phyloP scores from a whole-genome alignment of 1,139 yeast species.

The Kodamaea plutei region DNA sequence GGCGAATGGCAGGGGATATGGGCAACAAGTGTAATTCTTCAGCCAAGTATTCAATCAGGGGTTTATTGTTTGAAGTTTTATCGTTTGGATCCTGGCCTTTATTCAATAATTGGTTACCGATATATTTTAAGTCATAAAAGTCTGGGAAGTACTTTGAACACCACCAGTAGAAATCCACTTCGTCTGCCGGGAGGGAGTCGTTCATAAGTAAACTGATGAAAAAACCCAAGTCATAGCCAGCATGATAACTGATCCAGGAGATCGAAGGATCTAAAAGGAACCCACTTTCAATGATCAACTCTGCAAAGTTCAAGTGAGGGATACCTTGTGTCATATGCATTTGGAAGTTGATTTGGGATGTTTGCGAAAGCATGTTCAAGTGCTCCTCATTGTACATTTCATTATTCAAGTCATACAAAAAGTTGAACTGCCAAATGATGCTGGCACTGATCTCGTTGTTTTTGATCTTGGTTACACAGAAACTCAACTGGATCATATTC shows the following conservation, averaged over 20 bases:
- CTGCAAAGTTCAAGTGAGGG: constrained; percentile 76
- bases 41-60: constrained; percentile 48
- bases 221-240: constrained; percentile 94
- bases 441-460: constrained; percentile 67
- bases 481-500: constrained; percentile 81
- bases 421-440: constrained; percentile 93
- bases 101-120: constrained; percentile 53
- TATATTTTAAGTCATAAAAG: constrained; percentile 77
- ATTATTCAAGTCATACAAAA: constrained; percentile 65
- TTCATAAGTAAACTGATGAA: constrained; percentile 74
- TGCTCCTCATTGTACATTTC: constrained; percentile 86
- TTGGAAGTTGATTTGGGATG: constrained; percentile 80
- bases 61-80: constrained; percentile 29
- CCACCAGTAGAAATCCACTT: constrained; percentile 74
- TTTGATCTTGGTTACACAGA: constrained; percentile 75
- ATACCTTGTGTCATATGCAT: constrained; percentile 78
- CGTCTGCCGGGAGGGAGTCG: constrained; percentile 74
- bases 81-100: constrained; percentile 17
- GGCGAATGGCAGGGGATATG: constrained; percentile 47
- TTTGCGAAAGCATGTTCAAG: constrained; percentile 62
- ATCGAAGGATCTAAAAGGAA: constrained; percentile 67
- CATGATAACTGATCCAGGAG: constrained; percentile 89
- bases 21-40: constrained; percentile 57
- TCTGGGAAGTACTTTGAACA: constrained; percentile 73
- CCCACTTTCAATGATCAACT: constrained; percentile 81